Evolutionary conservation across 1,284 basidiomycete species (phyloP), one percentile per base, ranked within the genome.

Genomic region (Sphaerobolus stellatus): DNA sequence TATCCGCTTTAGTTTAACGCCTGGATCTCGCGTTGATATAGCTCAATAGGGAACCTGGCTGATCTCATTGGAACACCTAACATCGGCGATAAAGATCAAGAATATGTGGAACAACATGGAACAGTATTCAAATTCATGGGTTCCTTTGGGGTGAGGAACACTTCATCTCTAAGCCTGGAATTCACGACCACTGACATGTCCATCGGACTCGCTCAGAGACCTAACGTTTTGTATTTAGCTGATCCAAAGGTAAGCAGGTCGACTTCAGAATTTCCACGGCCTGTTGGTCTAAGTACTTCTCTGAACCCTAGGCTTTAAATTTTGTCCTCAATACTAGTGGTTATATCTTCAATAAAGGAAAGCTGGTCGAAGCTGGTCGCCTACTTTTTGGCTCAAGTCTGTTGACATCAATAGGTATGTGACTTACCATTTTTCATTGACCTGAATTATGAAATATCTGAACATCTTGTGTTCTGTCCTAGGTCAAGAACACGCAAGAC

Each of bases 401-500:
- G 5, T 56, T 64, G 1, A 74, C 69, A 70, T 71, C 74, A 3
- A 71, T 75, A 6, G 77, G 78, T 76, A 58, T 24, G 14, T 24
- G 5, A 22, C n/a, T n/a, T n/a, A n/a, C n/a, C n/a, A n/a, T n/a
- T n/a, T n/a, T n/a, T n/a, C n/a, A n/a, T n/a, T n/a, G n/a, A n/a
- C n/a, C n/a, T n/a, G n/a, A n/a, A n/a, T 18, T 41, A 9, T 13
- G 5, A 29, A 2, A 20, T 7, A 6, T 25, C 6, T 8, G 28
- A 49, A 9, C 33, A 8, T 16, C 16, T n/a, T 27, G 5, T 38
- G 7, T 20, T 28, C 6, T n/a, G 14, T 13, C 2, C 13, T 5
- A 52, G 79, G 75, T 13, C 71, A 75, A 6, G 66, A 57, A 28
- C 78, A 81, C 58, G 73, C 70, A 51, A 66, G 76, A 43, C 75